Conservation (phyloP, 1,284 basidiomycete genomes). For the Prillingera fragicola region DNA sequence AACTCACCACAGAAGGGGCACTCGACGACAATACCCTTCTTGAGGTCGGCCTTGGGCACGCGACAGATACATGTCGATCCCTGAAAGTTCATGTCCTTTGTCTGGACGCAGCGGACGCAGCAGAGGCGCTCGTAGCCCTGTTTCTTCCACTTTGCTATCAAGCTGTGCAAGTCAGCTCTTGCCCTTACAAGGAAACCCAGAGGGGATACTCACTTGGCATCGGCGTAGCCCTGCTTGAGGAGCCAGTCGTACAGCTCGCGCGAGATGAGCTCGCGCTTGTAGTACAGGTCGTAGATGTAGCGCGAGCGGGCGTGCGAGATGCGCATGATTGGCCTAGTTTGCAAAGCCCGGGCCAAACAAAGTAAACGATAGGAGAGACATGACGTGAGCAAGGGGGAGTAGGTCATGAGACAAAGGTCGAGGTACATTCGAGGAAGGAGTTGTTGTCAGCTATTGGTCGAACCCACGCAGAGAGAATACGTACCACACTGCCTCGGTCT, state of each 20-base stretch:
- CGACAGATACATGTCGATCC: slow-evolving; percentile 99
- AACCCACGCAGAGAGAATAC: slow-evolving; percentile 9
- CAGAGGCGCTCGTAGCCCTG: slow-evolving; percentile 97
- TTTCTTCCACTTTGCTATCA: slow-evolving; percentile 99
- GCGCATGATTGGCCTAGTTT: slow-evolving; percentile 79
- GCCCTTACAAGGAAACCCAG: not conserved
- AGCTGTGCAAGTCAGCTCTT: slow-evolving; percentile 52
- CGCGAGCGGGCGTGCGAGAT: slow-evolving; percentile 91
- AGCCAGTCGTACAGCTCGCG: slow-evolving; percentile 97
- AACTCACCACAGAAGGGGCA: slow-evolving; percentile 89
- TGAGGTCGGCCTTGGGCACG: slow-evolving; percentile 89
- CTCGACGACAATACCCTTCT: slow-evolving; percentile 88
- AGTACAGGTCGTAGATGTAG: slow-evolving; percentile 98
- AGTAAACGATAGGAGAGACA: not conserved
- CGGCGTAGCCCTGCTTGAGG: slow-evolving; percentile 93
- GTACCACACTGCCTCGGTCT: slow-evolving; percentile 88
- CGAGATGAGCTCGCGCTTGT: slow-evolving; percentile 94
- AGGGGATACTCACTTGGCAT: slow-evolving; percentile 70
- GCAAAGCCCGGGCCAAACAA: not conserved
- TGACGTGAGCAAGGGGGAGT: not conserved
- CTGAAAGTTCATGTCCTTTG: slow-evolving; percentile 98
- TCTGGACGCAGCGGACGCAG: slow-evolving; percentile 95
- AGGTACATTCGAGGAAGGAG: not conserved
- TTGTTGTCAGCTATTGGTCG: not conserved
- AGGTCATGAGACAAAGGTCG: not conserved